Base-by-base conservation (phyloP, 345 rosid species). In the Murraya koenigii region DNA sequence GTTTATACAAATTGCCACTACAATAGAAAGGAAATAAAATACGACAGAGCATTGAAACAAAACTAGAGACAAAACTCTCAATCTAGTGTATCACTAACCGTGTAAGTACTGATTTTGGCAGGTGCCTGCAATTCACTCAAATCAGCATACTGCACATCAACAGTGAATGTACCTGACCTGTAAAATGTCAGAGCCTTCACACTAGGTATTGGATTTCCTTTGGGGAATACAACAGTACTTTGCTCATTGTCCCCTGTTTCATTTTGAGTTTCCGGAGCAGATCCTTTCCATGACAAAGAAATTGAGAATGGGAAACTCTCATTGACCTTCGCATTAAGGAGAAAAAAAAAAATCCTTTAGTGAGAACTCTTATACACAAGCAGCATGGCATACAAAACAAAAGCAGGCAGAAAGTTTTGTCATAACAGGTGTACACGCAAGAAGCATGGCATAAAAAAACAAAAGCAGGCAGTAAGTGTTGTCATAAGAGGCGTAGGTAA, bases 161-260 rank as follows among this genome's bases (percentile, higher is more conserved):
- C 84, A 35, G 86, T 80, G 78, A 95, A 95, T 19, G 97, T 90
- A 52, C 89, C 91, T 22, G 95, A 84, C 76, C 94, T 89, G 79
- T 88, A 90, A 82, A 94, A 94, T 1, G 98, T 92, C 82, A 94
- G 76, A 73, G 95, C 96, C 87, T 95, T 95, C 74, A 91, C 66
- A 72, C 98, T 95, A 35, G 99, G 97, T 49, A 95, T 86, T 0
- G 92, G 84, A 75, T 95, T 95, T 79, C 99, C 99, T 82, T 88
- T 92, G 52, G 95, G 94, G 30, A 95, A 94, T 9, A 95, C 97
- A 78, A 92, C 47, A 38, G 93, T 90, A 77, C 89, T 83, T 82
- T 91, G 99, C 49, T 90, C 92, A 75, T 89, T 90, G 47, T 95
- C 99, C 8, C 83, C 77, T 44, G 84, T 85, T 75, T 84, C 97